phyloP scores from a whole-genome alignment of 129 eudicot species.

The Pulicaria dysenterica region DNA sequence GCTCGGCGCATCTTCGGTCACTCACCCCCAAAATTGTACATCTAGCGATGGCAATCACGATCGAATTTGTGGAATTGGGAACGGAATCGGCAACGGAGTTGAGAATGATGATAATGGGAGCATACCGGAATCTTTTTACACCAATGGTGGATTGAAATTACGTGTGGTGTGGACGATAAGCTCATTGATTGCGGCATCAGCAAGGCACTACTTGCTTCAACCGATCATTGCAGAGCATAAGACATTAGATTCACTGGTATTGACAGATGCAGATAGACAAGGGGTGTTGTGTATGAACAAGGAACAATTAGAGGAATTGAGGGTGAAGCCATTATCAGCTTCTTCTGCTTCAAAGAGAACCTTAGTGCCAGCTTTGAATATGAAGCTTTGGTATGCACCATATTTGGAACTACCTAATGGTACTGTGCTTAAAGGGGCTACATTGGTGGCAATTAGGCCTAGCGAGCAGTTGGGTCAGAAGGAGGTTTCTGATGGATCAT shows the following conservation, averaged over 20 bases:
- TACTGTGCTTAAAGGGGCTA: slow-evolving; percentile 82
- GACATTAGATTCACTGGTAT: slow-evolving; percentile 62
- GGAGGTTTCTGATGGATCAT: slow-evolving; percentile 68
- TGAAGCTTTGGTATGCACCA: slow-evolving; percentile 97
- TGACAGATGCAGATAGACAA: slow-evolving; percentile 87
- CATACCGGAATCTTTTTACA: slow-evolving; percentile 82
- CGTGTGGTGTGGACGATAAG: slow-evolving; percentile 96
- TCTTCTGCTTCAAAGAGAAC: slow-evolving; percentile 85
- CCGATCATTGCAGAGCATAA: slow-evolving; percentile 75
- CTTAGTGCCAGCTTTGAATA: slow-evolving; percentile 82
- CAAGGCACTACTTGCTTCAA: slow-evolving; percentile 79
- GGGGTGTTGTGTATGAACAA: slow-evolving; percentile 93
- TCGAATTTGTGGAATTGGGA: slow-evolving; percentile 6
- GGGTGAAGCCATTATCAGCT: slow-evolving; percentile 96
- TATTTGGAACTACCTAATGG: slow-evolving; percentile 79
- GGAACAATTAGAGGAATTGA: slow-evolving; percentile 88
- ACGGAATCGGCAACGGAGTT: background rate
- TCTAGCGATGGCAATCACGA: background rate
- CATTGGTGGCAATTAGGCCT: slow-evolving; percentile 90
- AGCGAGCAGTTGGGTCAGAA: slow-evolving; percentile 69
- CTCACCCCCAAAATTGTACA: slow-evolving; percentile 1
- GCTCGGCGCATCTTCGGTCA: slow-evolving; percentile 76
- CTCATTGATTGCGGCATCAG: slow-evolving; percentile 92
- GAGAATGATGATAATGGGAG: slow-evolving; percentile 65
- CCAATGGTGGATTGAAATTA: slow-evolving; percentile 83